A percentile compares a stretch with the other conserved stretches of the same genome.
These are phyloP conservation scores for Stentor coeruleus DNA, from an alignment of 73 alveolate species.

Conservation along the genomic window DNA sequence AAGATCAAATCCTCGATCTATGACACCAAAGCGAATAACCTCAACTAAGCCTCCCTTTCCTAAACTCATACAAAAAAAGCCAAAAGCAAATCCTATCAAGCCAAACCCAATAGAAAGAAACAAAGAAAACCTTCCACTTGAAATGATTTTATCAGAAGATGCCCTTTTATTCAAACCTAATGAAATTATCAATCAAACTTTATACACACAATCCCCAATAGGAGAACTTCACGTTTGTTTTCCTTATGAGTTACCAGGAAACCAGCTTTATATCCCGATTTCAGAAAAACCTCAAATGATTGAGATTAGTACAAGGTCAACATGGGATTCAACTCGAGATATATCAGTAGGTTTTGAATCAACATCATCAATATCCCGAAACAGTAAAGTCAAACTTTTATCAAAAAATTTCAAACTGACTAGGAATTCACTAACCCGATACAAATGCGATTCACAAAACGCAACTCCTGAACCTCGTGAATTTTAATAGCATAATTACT, in stretches of 20 bases:
- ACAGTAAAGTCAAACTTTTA: background rate
- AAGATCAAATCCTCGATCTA: background rate
- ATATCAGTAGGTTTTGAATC: background rate
- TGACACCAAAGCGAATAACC: background rate
- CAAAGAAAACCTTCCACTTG: constrained; percentile 13
- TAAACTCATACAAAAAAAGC: background rate
- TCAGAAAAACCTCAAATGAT: background rate
- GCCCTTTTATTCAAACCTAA: background rate
- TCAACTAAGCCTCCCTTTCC: background rate
- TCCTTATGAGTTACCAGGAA: background rate
- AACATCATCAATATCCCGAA: background rate
- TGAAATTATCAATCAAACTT: background rate
- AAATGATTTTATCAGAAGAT: background rate
- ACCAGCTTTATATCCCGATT: background rate
- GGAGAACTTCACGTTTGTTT: background rate
- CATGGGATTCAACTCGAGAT: background rate
- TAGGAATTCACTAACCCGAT: background rate
- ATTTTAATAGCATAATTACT: too few relatives aligned
- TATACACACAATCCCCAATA: background rate
- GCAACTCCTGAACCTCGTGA: background rate
- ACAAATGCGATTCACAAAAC: background rate
- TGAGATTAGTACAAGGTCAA: background rate
- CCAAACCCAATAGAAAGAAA: background rate
- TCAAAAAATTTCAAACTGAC: background rate
- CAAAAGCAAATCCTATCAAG: background rate